These are phyloP conservation scores for Colletotrichum lupini DNA, from an alignment of 2,329 filamentous ascomycete genomes.

Conservation along the genomic window DNA sequence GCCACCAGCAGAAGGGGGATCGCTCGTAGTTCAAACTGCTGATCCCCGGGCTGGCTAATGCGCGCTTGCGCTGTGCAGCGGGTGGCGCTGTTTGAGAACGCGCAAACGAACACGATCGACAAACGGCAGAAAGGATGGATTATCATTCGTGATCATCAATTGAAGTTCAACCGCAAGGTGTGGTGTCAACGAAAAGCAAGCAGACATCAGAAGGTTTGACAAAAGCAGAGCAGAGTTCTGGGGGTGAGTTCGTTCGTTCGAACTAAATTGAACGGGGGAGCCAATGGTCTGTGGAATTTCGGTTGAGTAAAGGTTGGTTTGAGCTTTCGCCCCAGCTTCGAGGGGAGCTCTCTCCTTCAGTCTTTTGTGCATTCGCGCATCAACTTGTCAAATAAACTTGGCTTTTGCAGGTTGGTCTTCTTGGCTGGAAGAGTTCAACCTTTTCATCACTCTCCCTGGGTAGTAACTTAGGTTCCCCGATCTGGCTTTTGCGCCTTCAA, in stretches of 20 bases:
- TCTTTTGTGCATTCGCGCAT: not conserved
- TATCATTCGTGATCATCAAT: not conserved
- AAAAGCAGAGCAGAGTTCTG: not conserved
- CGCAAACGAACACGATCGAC: not conserved
- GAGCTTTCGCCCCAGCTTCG: slow-evolving; percentile 1
- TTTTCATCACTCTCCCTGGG: not conserved
- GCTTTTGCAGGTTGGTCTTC: not conserved
- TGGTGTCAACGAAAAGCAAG: not conserved
- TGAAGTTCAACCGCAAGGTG: not conserved
- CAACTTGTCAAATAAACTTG: slow-evolving; percentile 7
- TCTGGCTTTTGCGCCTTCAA: not conserved
- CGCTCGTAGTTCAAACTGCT: not conserved
- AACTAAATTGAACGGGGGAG: slow-evolving; percentile 9
- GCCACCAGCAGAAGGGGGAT: not conserved
- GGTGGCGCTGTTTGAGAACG: not conserved
- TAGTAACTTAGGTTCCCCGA: not conserved
- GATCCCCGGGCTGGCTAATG: not conserved
- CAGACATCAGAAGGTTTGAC: not conserved
- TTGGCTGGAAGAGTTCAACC: not conserved
- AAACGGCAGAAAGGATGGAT: not conserved
- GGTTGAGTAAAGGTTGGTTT: slow-evolving; percentile 20
- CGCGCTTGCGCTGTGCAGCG: not conserved
- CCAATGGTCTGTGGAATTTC: not conserved
- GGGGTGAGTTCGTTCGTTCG: slow-evolving; percentile 9
- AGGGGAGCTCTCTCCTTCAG: not conserved